phyloP scores from a whole-genome alignment of 164 flowering plant genomes.

The Liquidambar formosana region DNA sequence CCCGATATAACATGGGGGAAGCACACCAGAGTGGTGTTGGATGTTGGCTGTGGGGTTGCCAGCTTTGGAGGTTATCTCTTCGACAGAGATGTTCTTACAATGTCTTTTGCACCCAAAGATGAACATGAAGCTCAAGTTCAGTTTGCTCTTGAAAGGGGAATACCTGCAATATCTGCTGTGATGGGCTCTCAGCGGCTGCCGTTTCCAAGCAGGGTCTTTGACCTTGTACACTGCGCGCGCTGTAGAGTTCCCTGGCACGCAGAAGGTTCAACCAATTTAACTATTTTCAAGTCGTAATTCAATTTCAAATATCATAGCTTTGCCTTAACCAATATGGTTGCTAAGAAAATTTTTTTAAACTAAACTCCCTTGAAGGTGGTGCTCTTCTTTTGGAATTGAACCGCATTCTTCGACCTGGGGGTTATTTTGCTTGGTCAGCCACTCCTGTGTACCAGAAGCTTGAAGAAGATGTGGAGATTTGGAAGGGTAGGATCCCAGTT shows the following conservation, averaged over 20 bases:
- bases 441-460: slow-evolving; percentile 91
- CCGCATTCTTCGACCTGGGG: slow-evolving; percentile 87
- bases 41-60: slow-evolving; percentile 97
- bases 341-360: neutral
- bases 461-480: slow-evolving; percentile 80
- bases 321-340: too few species aligned
- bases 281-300: too few species aligned
- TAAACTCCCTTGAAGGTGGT: slow-evolving; percentile 72
- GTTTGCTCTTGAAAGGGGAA: slow-evolving; percentile 90
- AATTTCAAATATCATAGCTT: too few species aligned
- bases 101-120: slow-evolving; percentile 98
- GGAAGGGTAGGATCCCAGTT: slow-evolving; percentile 61
- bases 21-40: slow-evolving; percentile 68
- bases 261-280: slow-evolving; percentile 45
- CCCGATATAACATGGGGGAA: slow-evolving; percentile 82
- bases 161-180: slow-evolving; percentile 94
- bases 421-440: slow-evolving; percentile 97
- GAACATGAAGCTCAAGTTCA: slow-evolving; percentile 97
- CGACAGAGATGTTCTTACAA: slow-evolving; percentile 78
- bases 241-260: slow-evolving; percentile 93
- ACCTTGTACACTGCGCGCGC: slow-evolving; percentile 87
- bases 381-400: slow-evolving; percentile 87
- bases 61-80: slow-evolving; percentile 92
- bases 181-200: slow-evolving; percentile 94
- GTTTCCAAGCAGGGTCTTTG: slow-evolving; percentile 86